A percentile compares a stretch with the other conserved stretches of the same genome.
phyloP scores from a whole-genome alignment of 257 asterid species.

The Ilex aquifolium region DNA sequence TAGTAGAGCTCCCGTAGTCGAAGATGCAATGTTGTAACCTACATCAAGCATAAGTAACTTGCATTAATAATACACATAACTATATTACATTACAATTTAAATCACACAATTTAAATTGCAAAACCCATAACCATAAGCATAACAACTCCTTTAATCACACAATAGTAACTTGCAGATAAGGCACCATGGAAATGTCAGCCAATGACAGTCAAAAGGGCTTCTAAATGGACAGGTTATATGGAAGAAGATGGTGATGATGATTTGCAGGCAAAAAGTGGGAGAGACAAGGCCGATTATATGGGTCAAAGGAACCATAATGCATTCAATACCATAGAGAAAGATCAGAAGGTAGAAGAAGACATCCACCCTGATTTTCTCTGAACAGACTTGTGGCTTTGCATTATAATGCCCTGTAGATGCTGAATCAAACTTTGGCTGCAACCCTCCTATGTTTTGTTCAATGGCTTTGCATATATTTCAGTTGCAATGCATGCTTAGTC shows the following conservation, averaged over 20 bases:
- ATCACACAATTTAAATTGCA: too few relatives aligned
- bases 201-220: constrained; percentile 20
- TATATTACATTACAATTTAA: too few relatives aligned
- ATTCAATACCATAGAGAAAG: constrained; percentile 23
- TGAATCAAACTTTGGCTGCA: too few relatives aligned
- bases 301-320: constrained; percentile 15
- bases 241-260: constrained; percentile 25
- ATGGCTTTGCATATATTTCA: too few relatives aligned
- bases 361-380: constrained; percentile 75
- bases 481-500: too few relatives aligned
- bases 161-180: neutral
- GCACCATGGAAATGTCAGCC: constrained; percentile 4
- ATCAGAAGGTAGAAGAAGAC: constrained; percentile 59
- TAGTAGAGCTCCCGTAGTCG: too few relatives aligned
- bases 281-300: constrained; percentile 8
- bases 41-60: too few relatives aligned
- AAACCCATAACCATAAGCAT: too few relatives aligned
- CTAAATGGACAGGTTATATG: constrained; percentile 73
- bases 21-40: too few relatives aligned
- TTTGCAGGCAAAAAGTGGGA: constrained; percentile 23
- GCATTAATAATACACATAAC: too few relatives aligned
- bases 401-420: neutral
- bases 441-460: too few relatives aligned
- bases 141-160: too few relatives aligned
- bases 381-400: constrained; percentile 3